Evolutionary conservation across 129 eudicot species (phyloP), one percentile per base, ranked within the genome.

Genomic region (Sambucus nigra): DNA sequence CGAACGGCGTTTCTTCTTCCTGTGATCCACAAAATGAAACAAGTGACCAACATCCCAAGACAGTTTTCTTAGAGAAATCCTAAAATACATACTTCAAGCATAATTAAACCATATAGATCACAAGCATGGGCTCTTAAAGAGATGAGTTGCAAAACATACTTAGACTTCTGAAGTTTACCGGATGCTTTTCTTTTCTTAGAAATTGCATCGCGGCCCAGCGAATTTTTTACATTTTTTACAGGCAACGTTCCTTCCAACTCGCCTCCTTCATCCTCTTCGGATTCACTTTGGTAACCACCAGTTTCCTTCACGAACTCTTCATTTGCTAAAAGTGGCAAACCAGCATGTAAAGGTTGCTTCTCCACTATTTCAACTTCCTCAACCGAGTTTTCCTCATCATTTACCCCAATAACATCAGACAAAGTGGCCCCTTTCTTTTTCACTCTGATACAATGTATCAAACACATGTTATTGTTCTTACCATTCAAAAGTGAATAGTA

Each of bases 231-330:
- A 48, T 64, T 62, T 52, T 71, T 69, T 33, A 47, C 52, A 35
- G 61, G 51, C 13, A 47, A 29, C 29, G 19, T 18, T 48, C 65
- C 77, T 64, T 61, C 74, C 25, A 41, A 42, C 64, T 56, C 67
- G 53, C 66, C 74, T 48, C 67, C 78, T 47, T 66, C 73, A 18
- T 52, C 66, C 25, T 70, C 74, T 45, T 73, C 81, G 7, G 63
- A 55, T 46, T 77, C 85, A 86, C 87, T 80, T 65, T 68, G 69
- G 73, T 77, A 80, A 13, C 96, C 99, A 39, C 85, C 87, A 56
- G 76, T 75, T 78, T 82, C 96, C 62, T 80, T 75, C 25, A 70
- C 94, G 67, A 80, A 86, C 67, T 86, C 96, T 66, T 77, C 92
- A 77, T 86, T 92, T 11, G 94, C 91, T 60, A 86, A 65, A 68